Evolutionary conservation across 805 yeast genomes (phyloP).

Genomic region (Wickerhamomyces rabaulensis): DNA sequence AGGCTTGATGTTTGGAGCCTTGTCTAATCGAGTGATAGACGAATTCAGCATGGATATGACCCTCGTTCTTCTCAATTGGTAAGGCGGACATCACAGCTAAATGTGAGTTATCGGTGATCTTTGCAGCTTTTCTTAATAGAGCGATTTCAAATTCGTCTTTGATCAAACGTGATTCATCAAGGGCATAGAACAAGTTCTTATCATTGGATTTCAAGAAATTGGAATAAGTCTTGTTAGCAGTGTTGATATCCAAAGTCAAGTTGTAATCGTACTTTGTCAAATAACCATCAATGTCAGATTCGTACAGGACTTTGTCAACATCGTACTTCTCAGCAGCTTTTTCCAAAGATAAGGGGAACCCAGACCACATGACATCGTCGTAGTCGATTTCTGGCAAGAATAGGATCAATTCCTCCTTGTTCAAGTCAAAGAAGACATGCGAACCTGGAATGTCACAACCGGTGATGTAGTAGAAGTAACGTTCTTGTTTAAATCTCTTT

Average conservation of each 20-base stretch:
- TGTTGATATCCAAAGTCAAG: slow-evolving; percentile 53
- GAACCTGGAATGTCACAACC: slow-evolving; percentile 83
- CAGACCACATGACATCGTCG: slow-evolving; percentile 97
- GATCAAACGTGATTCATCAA: slow-evolving; percentile 82
- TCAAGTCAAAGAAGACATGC: slow-evolving; percentile 54
- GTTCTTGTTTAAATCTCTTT: slow-evolving; percentile 77
- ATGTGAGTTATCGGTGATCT: slow-evolving; percentile 84
- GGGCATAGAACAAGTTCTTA: slow-evolving; percentile 54
- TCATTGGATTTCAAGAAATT: slow-evolving; percentile 38
- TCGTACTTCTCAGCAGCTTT: slow-evolving; percentile 66
- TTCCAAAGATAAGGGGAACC: slow-evolving; percentile 66
- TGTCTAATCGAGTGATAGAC: slow-evolving; percentile 90
- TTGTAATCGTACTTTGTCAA: slow-evolving; percentile 26
- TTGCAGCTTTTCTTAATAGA: slow-evolving; percentile 73
- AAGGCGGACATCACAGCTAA: slow-evolving; percentile 88
- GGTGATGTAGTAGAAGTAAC: slow-evolving; percentile 82
- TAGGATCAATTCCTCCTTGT: slow-evolving; percentile 52
- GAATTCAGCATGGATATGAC: slow-evolving; percentile 94
- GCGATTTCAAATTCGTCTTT: slow-evolving; percentile 81
- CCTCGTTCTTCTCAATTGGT: slow-evolving; percentile 82
- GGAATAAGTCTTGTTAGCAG: slow-evolving; percentile 31
- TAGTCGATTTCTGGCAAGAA: slow-evolving; percentile 79
- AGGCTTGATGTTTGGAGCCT: slow-evolving; percentile 84
- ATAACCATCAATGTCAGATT: slow-evolving; percentile 37
- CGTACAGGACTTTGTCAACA: slow-evolving; percentile 75